Percentiles rank a stretch among this genome's conserved stretches.
Conservation (phyloP, 2,329 filamentous ascomycete species). For the Claviceps citrina region DNA sequence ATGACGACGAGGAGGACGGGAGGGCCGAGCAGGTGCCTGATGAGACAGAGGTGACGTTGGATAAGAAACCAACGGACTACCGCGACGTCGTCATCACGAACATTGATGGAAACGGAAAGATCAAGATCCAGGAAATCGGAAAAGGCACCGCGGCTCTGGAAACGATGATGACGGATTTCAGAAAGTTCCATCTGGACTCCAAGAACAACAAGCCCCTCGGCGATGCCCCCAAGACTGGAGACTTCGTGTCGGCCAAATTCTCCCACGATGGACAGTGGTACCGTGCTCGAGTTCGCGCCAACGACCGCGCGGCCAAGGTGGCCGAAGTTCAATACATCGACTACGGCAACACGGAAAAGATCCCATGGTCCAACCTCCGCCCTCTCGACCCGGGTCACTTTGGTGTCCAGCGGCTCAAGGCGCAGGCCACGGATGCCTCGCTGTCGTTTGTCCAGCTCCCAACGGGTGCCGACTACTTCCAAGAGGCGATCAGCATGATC, state of each 20-base stretch:
- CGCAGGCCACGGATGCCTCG: constrained; percentile 75
- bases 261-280: constrained; percentile 87
- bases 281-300: constrained; percentile 75
- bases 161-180: constrained; percentile 79
- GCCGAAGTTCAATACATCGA: constrained; percentile 90
- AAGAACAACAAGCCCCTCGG: constrained; percentile 61
- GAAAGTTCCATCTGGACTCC: constrained; percentile 74
- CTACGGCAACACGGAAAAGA: constrained; percentile 84
- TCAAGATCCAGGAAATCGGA: constrained; percentile 87
- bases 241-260: constrained; percentile 84
- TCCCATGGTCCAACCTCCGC: constrained; percentile 72
- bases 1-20: constrained; percentile 36
- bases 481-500: constrained; percentile 63
- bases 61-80: constrained; percentile 67
- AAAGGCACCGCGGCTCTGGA: constrained; percentile 73
- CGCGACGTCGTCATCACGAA: constrained; percentile 87
- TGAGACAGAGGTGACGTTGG: constrained; percentile 34
- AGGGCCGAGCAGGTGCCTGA: constrained; percentile 35
- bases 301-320: constrained; percentile 78
- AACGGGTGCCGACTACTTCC: constrained; percentile 63
- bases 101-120: constrained; percentile 62
- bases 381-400: constrained; percentile 70
- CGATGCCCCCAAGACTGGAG: constrained; percentile 73
- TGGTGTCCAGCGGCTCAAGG: constrained; percentile 62
- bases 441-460: constrained; percentile 85